Base-by-base conservation (phyloP, 2,329 filamentous ascomycete species). In the Zasmidium angulare region DNA sequence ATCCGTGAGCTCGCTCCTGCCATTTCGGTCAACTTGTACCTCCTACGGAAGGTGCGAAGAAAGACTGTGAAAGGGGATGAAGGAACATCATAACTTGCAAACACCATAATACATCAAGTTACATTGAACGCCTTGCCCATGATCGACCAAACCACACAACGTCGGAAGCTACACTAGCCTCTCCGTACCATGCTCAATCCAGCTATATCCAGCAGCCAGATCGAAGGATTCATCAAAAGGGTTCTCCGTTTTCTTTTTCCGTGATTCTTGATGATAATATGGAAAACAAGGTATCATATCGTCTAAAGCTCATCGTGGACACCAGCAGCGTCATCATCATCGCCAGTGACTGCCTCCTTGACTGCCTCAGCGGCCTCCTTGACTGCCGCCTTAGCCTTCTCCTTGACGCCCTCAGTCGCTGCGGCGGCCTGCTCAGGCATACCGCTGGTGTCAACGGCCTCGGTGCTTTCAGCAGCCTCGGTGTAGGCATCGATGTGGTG, bases 261-360 rank as follows among this genome's bases (percentile, higher is more conserved):
- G 7, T 19, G 26, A 24, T 23, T 12, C 20, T 9, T 12, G 1
- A n/a, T 46, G n/a, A 55, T 23, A 55, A 47, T 9, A 17, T 46
- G 2, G 19, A 20, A 23, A 21, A 48, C 17, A 49, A 50, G 52
- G 46, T 22, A 55, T 26, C 62, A 64, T 82, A 29, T 61, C 62
- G 63, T 82, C 81, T 90, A 93, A 82, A 93, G 82, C 82, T 93
- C 90, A 72, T 93, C 90, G 72, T 91, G 89, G 47, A 70, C 68
- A 62, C 74, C 76, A 31, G 72, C 73, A 29, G 69, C 68, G 47
- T 72, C 69, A 43, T 43, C 36, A 46, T 72, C 72, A 55, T 75
- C 72, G 54, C 71, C 72, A 43, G 68, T 67, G 23, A 70, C 63
- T 20, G 66, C 71, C 56, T 72, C 49, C 56, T 61, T 60, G 20